Base-by-base conservation (phyloP, 257 asterid species). In the Solanum chiquidenum region DNA sequence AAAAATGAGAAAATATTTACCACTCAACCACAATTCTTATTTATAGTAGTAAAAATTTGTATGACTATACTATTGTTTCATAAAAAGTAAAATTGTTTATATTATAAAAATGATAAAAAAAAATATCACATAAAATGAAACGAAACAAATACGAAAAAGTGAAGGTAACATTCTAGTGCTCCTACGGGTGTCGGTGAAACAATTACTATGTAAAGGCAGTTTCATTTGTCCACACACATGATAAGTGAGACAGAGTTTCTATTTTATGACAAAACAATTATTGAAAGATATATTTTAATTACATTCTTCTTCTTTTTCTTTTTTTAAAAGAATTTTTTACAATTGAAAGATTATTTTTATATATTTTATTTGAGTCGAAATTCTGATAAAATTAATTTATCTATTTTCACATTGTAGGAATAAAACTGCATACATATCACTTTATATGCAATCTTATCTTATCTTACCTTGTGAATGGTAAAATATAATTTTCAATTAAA, bases 381-480 rank as follows among this genome's bases (percentile, higher is more conserved):
- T 4, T 9, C 0, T 60, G 9, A 21, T 23, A 1, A 21, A 60
- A 21, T 1, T 60, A 60, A 60, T 21, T 21, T 49, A 14, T 60
- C 11, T 60, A 21, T 60, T 4, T 60, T 60, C 2, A 21, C 1
- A 1, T 0, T 1, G 0, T 60, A 60, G 27, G 4, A 21, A 8
- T 60, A 21, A 60, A 60, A 1, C 0, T 2, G 0, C 0, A 11
- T 9, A 21, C 4, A 4, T 21, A 60, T 60, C 1, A 4, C 2
- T 55, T 60, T 60, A 23, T 9, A 21, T 18, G n/a, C 6, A 60
- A 7, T 9, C 12, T 60, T 23, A 60, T 60, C 9, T 60, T 23
- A 60, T 60, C 9, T 23, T 60, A 60, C 0, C 2, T 23, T 9
- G 5, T 20, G 10, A 58, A 3, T 12, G 1, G 0, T 4, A 2